These are phyloP conservation scores for Phialophora macrospora DNA, from an alignment of 2,329 filamentous ascomycete species.

Conservation along the genomic window DNA sequence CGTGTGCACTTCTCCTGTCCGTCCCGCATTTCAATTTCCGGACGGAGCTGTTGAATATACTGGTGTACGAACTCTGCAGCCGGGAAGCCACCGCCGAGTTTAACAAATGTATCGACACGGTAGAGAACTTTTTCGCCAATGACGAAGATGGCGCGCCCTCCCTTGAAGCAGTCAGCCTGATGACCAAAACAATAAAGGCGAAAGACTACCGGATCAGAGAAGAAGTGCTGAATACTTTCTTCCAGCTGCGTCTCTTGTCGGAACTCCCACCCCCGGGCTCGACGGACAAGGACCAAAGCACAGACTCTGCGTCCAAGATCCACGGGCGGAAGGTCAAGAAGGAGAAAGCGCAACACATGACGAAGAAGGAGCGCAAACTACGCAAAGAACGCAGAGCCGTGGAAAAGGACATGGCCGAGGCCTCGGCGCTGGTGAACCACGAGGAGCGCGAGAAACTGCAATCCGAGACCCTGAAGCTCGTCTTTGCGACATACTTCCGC, in stretches of 20 bases:
- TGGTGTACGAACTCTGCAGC: slow-evolving; percentile 80
- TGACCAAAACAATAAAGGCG: slow-evolving; percentile 94
- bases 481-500: slow-evolving; percentile 93
- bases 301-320: slow-evolving; percentile 53
- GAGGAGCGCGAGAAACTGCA: slow-evolving; percentile 94
- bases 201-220: slow-evolving; percentile 83
- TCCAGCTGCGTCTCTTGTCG: slow-evolving; percentile 83
- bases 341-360: slow-evolving; percentile 81
- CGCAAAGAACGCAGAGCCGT: slow-evolving; percentile 84
- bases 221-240: slow-evolving; percentile 84
- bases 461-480: slow-evolving; percentile 91
- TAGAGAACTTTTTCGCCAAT: slow-evolving; percentile 80
- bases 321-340: slow-evolving; percentile 65
- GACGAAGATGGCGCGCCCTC: slow-evolving; percentile 91
- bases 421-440: slow-evolving; percentile 86
- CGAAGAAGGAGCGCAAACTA: slow-evolving; percentile 82
- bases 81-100: slow-evolving; percentile 75
- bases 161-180: slow-evolving; percentile 79
- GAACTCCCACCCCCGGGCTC: slow-evolving; percentile 80
- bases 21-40: slow-evolving; percentile 99
- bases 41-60: slow-evolving; percentile 80
- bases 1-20: slow-evolving; percentile 76
- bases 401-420: slow-evolving; percentile 90
- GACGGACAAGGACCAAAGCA: slow-evolving; percentile 72
- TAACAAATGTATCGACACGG: slow-evolving; percentile 73